phyloP scores from a whole-genome alignment of 768 basidiomycete species.

The Suillus hirtellus region DNA sequence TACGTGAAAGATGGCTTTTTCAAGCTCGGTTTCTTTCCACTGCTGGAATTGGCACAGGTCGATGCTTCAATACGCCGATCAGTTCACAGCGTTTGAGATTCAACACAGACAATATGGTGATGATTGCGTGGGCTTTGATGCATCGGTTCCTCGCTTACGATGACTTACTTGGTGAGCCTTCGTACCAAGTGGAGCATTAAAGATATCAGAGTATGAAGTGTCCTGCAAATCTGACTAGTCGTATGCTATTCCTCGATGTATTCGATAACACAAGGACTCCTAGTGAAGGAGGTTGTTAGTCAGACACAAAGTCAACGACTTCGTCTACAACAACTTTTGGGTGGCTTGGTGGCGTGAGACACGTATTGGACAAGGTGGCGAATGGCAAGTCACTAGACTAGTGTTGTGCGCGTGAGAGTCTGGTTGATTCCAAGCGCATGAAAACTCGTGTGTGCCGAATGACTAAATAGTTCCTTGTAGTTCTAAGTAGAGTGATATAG shows the following conservation, averaged over 20 bases:
- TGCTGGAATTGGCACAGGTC: slow-evolving; percentile 72
- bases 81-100: not conserved
- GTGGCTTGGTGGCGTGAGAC: not conserved
- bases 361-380: not conserved
- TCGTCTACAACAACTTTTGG: not conserved
- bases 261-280: not conserved
- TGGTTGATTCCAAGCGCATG: not conserved
- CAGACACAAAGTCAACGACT: no score
- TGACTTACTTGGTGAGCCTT: slow-evolving; percentile 61
- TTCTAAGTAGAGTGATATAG: not conserved
- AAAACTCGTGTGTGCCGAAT: not conserved
- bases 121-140: slow-evolving; percentile 95
- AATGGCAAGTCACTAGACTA: not conserved
- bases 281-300: no score
- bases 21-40: slow-evolving; percentile 43
- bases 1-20: slow-evolving; percentile 61
- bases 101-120: slow-evolving; percentile 84
- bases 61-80: not conserved
- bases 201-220: not conserved
- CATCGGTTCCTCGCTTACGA: slow-evolving; percentile 69
- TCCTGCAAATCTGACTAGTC: not conserved
- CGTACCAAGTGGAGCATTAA: slow-evolving; percentile 84
- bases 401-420: not conserved
- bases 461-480: not conserved
- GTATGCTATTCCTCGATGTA: not conserved